These are phyloP conservation scores for Cadophora luteo-olivacea DNA, from an alignment of 2,329 filamentous ascomycete species.

Conservation along the genomic window DNA sequence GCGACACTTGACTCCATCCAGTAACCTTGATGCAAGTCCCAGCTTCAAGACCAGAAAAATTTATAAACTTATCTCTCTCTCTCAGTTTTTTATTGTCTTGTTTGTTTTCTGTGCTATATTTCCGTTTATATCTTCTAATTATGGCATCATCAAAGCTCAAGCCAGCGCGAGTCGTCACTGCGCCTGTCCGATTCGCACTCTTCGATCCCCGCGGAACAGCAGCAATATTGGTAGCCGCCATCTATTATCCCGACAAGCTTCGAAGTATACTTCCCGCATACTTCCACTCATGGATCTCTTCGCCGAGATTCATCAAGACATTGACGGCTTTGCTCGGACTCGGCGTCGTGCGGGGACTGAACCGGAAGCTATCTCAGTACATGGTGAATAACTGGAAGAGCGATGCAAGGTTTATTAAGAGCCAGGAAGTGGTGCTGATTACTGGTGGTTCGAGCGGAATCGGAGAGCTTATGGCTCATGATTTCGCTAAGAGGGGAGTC, in stretches of 20 bases:
- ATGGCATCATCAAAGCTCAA: conserved; percentile 17
- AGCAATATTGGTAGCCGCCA: conserved; percentile 34
- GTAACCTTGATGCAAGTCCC: background rate
- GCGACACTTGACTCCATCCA: background rate
- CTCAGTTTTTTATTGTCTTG: background rate
- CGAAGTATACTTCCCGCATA: conserved; percentile 30
- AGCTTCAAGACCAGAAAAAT: background rate
- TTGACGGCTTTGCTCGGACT: conserved; percentile 52
- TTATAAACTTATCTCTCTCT: background rate
- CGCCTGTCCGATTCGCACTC: conserved; percentile 25
- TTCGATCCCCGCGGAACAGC: conserved; percentile 34
- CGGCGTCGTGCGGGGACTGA: conserved; percentile 56
- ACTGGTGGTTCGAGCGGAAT: conserved; percentile 79
- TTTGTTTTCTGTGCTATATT: background rate
- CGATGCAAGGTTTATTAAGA: conserved; percentile 66
- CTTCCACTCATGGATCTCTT: conserved; percentile 32
- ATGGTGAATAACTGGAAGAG: conserved; percentile 55
- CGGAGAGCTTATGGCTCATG: conserved; percentile 66
- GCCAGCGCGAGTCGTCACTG: conserved; percentile 19
- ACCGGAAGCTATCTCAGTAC: conserved; percentile 57
- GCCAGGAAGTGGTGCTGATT: conserved; percentile 72
- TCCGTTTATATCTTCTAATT: background rate
- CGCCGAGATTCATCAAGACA: conserved; percentile 28
- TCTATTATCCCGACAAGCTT: conserved; percentile 39
- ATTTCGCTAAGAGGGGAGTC: conserved; percentile 67